Evolutionary conservation across 176 grass and related monocot genomes (phyloP).

Genomic region (Chloris gayana): DNA sequence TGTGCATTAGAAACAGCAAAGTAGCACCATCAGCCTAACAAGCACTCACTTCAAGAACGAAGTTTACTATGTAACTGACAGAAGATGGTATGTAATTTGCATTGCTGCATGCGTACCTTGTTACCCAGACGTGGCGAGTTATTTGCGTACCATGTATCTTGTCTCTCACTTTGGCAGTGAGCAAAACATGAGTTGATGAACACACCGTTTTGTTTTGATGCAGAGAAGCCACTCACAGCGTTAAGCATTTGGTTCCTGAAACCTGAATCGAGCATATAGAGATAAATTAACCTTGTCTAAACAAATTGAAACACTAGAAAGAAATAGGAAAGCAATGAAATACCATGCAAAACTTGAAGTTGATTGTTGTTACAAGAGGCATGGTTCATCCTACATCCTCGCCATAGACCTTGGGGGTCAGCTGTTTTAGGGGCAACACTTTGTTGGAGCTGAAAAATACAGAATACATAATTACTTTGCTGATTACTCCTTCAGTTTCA

Average conservation of each 20-base stretch:
- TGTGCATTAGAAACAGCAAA: conserved; percentile 18
- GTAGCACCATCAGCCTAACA: background rate
- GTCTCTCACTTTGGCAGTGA: conserved; percentile 95
- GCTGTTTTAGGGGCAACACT: conserved; percentile 75
- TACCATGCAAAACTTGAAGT: conserved; percentile 87
- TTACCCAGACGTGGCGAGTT: conserved; percentile 78
- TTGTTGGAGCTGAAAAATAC: conserved; percentile 72
- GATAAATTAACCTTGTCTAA: conserved; percentile 4
- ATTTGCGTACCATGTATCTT: conserved; percentile 79
- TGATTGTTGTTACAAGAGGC: conserved; percentile 69
- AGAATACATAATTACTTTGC: background rate
- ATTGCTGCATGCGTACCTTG: conserved; percentile 52
- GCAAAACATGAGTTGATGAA: conserved; percentile 99
- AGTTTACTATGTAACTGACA: background rate
- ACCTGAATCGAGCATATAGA: conserved; percentile 45
- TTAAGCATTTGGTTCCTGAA: conserved; percentile 94
- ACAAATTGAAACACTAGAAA: background rate
- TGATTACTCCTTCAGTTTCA: background rate
- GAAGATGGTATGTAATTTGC: background rate
- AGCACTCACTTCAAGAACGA: background rate
- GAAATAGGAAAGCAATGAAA: background rate
- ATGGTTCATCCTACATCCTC: conserved; percentile 71
- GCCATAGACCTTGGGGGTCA: conserved; percentile 73
- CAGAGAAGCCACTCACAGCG: conserved; percentile 66
- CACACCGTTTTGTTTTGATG: conserved; percentile 64